Base-by-base conservation (phyloP, 1,284 basidiomycete genomes). In the Nidula niveotomentosa region DNA sequence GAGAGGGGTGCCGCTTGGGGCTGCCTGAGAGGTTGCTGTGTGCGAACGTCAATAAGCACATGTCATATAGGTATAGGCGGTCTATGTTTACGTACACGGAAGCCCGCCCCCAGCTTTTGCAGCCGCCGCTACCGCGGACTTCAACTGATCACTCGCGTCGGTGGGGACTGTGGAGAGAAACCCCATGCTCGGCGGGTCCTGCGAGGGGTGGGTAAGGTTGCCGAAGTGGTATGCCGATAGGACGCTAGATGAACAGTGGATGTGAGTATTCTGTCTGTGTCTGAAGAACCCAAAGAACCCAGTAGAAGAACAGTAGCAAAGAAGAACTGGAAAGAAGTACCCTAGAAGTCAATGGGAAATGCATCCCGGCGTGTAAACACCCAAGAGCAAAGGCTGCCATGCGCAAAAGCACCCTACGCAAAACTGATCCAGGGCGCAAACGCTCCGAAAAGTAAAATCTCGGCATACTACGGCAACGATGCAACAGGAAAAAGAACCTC, bases 131-230 rank as follows among this genome's bases (percentile, higher is more conserved):
- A 82, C 73, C 0, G 77, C 80, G 4, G 67, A 63, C 53, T 66
- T 61, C 47, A 84, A 66, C 48, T 67, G 62, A 2, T 70, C 66
- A 34, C 56, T 65, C 3, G 84, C 84, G 60, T 86, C 75, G 12
- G 59, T 37, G 0, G 85, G 84, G 2, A 90, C 85, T 1, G 84
- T 86, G 8, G 86, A 89, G 43, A 86, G 62, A 55, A 91, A 78
- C 8, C 88, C 88, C 52, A 91, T 80, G n/a, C 81, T 79, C 0
- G 88, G 85, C 1, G 81, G 80, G 64, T 90, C 86, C 50, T 71
- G 68, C 0, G 81, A 84, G 1, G 86, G 87, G 58, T 84, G 75
- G 0, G 80, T 80, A 41, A 89, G 64, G 61, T 88, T 86, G 17
- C 87, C 87, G 59, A 80, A 88, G 66, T 88, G 82, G 65, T 83